Evolutionary conservation across 2,329 filamentous ascomycete species (phyloP), one percentile per base, ranked within the genome.

Genomic region (Cladosporium sp.): DNA sequence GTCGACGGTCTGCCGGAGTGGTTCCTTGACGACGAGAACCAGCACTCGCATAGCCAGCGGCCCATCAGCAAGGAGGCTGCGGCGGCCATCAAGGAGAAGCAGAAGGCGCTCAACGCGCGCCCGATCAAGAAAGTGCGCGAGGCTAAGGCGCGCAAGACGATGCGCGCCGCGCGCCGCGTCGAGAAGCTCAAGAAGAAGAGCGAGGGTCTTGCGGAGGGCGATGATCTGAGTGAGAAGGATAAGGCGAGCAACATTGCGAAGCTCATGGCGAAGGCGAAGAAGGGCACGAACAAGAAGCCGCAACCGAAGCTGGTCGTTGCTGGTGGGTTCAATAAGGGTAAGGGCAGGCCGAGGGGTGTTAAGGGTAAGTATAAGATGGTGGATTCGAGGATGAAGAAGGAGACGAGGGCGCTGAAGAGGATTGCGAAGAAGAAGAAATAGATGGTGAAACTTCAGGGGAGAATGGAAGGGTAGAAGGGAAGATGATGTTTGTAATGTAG

Each of bases 41-140:
- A 79, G 63, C 92, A 98, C 72, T 89, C 91, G 71, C 89, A 85
- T 67, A 81, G 81, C 1, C 85, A 93, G 58, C 86, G 89, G 54
- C 95, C 93, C n/a, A 92, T 95, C 63, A 90, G 85, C 46, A 93
- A 93, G 63, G 89, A 89, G 33, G 95, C 87, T 0, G 91, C 92
- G 0, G 79, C 82, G 11, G 93, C 93, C 2, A 96, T 98, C 75
- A 91, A 93, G 70, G 92, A 96, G 66, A 98, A 98, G 74, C 69
- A 87, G 66, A 86, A 92, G 32, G 91, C 93, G 0, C 81, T 95
- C 63, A 97, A 98, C 68, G 93, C 92, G 7, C 84, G 93, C 32
- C 93, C 93, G 1, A 97, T 97, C 81, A 98, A 98, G 80, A 98
- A 98, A 77, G 93, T 98, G 32, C 86, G 88, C 62, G 93, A 98